Base-by-base conservation (phyloP, 306 rosid species). In the Calophaca sinica region DNA sequence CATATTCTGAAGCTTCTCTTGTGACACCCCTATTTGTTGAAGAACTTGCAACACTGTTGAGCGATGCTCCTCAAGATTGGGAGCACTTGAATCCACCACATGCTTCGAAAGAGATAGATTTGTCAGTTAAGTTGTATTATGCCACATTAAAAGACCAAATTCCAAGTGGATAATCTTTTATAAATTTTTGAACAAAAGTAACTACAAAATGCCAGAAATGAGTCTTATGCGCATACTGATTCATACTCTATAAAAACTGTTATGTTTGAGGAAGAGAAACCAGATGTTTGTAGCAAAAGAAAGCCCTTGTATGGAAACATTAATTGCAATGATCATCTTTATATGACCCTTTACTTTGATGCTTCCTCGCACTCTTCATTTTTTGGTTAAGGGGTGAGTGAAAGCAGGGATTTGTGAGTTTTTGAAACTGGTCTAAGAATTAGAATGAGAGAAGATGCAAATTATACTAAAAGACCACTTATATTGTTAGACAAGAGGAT, bases 71-170 rank as follows among this genome's bases (percentile, higher is more conserved):
- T 90, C 89, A 46, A 92, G 92, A 87, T 94, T 92, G 74, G 97
- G 97, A 74, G 99, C 97, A 76, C 88, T 90, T 55, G 88, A 94
- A 85, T 94, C 99, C 82, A 94, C 88, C 75, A 92, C 96, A 75
- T 94, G 99, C 93, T 94, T 84, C 75, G 70, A 80, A 73, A 87
- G 51, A 54, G 72, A 72, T 68, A 50, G 28, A 70, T 64, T 66
- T 7, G 55, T 66, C 58, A 83, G 72, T 63, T 26, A 15, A 63
- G 46, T 48, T 68, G 54, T 61, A 63, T 26, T 33, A 64, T 38
- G 29, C 28, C 31, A 73, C 5, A 55, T 32, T 32, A 58, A 12
- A 70, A 32, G 60, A 79, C 65, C 44, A 26, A 32, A 70, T 74
- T 67, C 65, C 28, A 45, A 59, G 67, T 4, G 32, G 59, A 77